These are phyloP conservation scores for Candida tetrigidarum DNA, from an alignment of 1,139 yeast genomes.

Conservation along the genomic window DNA sequence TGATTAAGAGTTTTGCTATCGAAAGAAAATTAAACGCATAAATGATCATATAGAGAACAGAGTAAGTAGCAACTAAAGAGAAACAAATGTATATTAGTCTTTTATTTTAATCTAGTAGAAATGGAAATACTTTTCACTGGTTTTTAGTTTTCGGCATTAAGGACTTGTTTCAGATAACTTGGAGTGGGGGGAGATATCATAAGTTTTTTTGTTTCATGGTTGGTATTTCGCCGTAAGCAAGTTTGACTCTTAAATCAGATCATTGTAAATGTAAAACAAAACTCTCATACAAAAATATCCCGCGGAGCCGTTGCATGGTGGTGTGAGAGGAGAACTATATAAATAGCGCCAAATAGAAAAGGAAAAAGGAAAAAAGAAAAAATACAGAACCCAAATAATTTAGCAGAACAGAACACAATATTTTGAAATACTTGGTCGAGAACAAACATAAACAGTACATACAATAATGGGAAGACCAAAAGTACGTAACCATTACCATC, in stretches of 20 bases:
- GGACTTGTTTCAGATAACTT: too few species aligned
- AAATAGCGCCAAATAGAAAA: too few species aligned
- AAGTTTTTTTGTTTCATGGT: too few species aligned
- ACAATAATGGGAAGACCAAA: constrained; percentile 8
- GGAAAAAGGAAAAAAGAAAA: neutral
- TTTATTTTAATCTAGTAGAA: neutral
- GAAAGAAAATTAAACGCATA: constrained; percentile 45
- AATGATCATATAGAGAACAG: neutral
- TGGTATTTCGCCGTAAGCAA: too few species aligned
- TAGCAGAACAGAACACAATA: too few species aligned
- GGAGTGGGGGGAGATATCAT: too few species aligned
- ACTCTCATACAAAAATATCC: neutral
- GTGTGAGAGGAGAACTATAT: too few species aligned
- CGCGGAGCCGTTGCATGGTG: constrained; percentile 3
- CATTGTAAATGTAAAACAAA: neutral
- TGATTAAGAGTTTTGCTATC: constrained; percentile 62
- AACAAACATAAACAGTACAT: too few species aligned
- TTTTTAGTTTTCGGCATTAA: too few species aligned
- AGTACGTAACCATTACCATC: neutral
- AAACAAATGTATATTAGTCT: neutral
- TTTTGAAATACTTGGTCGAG: too few species aligned
- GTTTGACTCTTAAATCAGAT: too few species aligned
- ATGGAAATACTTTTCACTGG: neutral
- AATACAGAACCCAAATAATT: too few species aligned
- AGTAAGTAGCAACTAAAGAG: neutral